Percentiles rank a stretch among this genome's conserved stretches.
Evolutionary conservation across 352 stramenopile genomes (phyloP).

Genomic region (Phytopythium mirpurense): DNA sequence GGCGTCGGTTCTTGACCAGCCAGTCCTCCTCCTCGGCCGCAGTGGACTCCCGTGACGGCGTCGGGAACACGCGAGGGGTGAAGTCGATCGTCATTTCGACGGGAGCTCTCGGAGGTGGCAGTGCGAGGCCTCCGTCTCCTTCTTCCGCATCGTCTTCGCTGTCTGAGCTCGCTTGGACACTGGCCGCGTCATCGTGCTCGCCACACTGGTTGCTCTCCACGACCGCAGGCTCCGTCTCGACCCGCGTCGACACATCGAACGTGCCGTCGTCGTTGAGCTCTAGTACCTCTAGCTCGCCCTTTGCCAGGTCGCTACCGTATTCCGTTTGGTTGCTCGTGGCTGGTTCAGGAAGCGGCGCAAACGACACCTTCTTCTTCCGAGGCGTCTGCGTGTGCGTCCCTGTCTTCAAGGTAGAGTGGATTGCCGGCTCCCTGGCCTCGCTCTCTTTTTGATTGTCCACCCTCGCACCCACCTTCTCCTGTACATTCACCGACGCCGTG

Average conservation of each 20-base stretch:
- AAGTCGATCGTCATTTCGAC: slow-evolving; percentile 61
- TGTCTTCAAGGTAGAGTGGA: slow-evolving; percentile 1
- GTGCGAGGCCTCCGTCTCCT: slow-evolving; percentile 8
- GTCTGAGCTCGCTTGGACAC: slow-evolving; percentile 1
- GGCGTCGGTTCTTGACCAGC: slow-evolving; percentile 79
- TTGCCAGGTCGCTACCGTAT: not conserved
- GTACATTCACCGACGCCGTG: not conserved
- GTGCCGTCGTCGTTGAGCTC: slow-evolving; percentile 44
- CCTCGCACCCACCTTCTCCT: not conserved
- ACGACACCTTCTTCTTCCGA: slow-evolving; percentile 38
- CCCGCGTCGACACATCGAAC: slow-evolving; percentile 34
- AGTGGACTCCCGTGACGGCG: slow-evolving; percentile 73
- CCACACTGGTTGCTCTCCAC: slow-evolving; percentile 6
- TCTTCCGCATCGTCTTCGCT: slow-evolving; percentile 12
- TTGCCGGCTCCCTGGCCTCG: not conserved
- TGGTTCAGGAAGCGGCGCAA: slow-evolving; percentile 17
- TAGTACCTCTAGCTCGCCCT: slow-evolving; percentile 22
- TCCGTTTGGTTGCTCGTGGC: slow-evolving; percentile 6
- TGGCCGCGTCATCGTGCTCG: not conserved
- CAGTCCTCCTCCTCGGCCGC: slow-evolving; percentile 78
- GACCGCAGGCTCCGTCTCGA: slow-evolving; percentile 1
- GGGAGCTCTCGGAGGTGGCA: slow-evolving; percentile 39
- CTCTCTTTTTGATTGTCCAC: slow-evolving; percentile 13
- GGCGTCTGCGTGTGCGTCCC: slow-evolving; percentile 7
- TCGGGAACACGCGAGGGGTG: slow-evolving; percentile 73